Base-by-base conservation (phyloP, 2,329 filamentous ascomycete species). In the Fusarium papillatum region DNA sequence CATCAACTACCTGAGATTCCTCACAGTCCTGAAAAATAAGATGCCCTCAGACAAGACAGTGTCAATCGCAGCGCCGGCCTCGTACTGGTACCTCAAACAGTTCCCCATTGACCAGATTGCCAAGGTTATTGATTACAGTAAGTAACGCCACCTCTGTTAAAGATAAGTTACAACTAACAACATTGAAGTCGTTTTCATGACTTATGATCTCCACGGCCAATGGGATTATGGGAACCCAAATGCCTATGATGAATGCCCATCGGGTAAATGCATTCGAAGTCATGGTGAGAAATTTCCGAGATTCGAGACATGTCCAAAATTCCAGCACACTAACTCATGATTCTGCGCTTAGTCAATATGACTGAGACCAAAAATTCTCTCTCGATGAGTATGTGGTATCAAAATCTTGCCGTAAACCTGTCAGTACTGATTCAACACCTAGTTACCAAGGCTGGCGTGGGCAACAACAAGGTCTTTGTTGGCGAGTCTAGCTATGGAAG, bases 281-380 rank as follows among this genome's bases (percentile, higher is more conserved):
- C 50, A 70, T 22, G 60, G 46, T 64, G 38, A 48, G 41, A 22
- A 46, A n/a, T 7, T 8, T 9, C 22, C 8, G 41, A 8, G 10
- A 41, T 10, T 46, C 26, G 4, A 46, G 11, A n/a, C 41, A 46
- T 6, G 38, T 5, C 38, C 17, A 19, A 17, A 7, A 19, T 41
- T 41, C 5, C 38, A 38, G 36, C n/a, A 7, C 26, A 26, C 26
- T 26, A 26, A 26, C 26, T 26, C 26, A 26, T 26, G 26, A 26
- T 26, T 26, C 26, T 26, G 26, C 26, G 26, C 26, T 26, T 26
- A 26, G 26, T 26, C 26, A 86, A 85, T 68, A 26, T 81, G 22
- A 86, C 79, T 1, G 84, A 87, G 71, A 85, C 83, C 0, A 64
- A 71, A 0, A 75, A 71, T 11, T 64, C 84, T 0, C 70, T 87